Conservation (phyloP, 148 eudicot species). For the Rhododendron henanense region DNA sequence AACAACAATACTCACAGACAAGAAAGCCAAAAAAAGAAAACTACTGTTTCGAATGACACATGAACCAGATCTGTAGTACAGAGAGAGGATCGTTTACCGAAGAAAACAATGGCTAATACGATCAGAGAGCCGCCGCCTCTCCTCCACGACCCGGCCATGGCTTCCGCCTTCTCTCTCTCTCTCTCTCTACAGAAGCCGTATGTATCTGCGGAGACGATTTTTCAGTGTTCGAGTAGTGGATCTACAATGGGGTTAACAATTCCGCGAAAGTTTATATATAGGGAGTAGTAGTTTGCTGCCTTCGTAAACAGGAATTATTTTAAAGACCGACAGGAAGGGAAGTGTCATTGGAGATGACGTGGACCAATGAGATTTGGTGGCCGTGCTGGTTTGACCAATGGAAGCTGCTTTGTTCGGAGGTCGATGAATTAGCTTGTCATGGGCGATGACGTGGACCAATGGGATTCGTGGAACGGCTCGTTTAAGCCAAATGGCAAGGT, state of each 20-base stretch:
- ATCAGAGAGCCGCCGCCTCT: constrained; percentile 15
- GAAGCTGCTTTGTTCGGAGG: not conserved
- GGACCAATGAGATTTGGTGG: not conserved
- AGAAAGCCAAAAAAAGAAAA: not conserved
- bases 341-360: not conserved
- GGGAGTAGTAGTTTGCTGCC: not conserved
- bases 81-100: constrained; percentile 15
- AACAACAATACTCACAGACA: not conserved
- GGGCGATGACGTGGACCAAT: not conserved
- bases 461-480: not conserved
- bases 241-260: not conserved
- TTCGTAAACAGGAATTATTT: not conserved
- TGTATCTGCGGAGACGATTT: not conserved
- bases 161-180: not conserved
- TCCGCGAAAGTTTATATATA: not conserved
- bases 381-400: not conserved
- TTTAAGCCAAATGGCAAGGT: not conserved
- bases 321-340: not conserved
- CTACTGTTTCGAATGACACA: not conserved
- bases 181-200: not conserved
- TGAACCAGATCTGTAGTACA: constrained; percentile 11
- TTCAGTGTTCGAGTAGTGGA: not conserved
- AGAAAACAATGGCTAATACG: constrained; percentile 21
- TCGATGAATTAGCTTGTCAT: not conserved
- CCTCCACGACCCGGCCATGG: constrained; percentile 26